Base-by-base conservation (phyloP, 495 filamentous ascomycete species). In the Podospora pseudopauciseta region DNA sequence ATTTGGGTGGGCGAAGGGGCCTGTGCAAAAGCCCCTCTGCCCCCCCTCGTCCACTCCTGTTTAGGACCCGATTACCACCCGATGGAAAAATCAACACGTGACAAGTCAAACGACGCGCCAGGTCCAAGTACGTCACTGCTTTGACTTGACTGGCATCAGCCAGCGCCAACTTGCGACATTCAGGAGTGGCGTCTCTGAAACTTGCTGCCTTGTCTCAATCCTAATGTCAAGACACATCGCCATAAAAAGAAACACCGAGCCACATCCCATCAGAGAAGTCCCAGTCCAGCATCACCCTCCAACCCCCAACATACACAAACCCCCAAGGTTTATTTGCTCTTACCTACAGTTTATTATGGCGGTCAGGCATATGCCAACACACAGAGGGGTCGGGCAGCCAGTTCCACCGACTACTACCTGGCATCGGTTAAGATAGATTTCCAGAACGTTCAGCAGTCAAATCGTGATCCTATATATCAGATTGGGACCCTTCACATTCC, bases 1-100 rank as follows among this genome's bases (percentile, higher is more conserved):
- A 72, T 73, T 73, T 73, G 65, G 70, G 39, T 16, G 39, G 39
- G 39, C 39, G 39, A 49, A 11, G 39, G 68, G 65, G 34, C 55
- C 57, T 65, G 64, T 67, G 72, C 68, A 74, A 70, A 70, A 68
- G 70, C 71, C 71, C 67, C 74, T 62, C 53, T 54, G 34, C 23
- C 23, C 23, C 61, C 30, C 65, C 30, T 20, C 11, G 63, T 55
- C 59, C 15, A 65, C 53, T 54, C 34, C 65, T 72, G 70, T 72
- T 70, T 69, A 58, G 65, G 71, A 73, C 67, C 70, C 65, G 55
- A 59, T 60, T 59, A 39, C 39, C 55, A 58, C 55, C 55, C 55
- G 55, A 58, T 58, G 55, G 55, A 19, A 60, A 32, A 49, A 62
- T 53, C 68, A 73, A 34, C 69, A 70, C 73, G 73, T 75, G 73